Conservation (phyloP, 164 flowering plant genomes). For the Stephania cephalantha region DNA sequence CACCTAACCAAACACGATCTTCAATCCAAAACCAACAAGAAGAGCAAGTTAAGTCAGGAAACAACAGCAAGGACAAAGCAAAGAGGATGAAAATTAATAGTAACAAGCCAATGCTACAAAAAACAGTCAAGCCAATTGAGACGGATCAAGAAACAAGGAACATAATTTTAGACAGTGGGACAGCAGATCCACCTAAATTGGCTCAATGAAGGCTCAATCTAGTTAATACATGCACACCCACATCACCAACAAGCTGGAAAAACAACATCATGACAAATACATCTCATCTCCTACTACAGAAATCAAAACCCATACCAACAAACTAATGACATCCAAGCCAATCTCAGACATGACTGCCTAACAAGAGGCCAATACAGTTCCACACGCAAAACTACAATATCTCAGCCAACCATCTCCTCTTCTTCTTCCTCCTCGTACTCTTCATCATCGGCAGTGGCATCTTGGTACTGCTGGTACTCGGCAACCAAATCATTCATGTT, state of each 20-base stretch:
- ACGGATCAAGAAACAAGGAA: not conserved
- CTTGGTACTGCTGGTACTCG: conserved; percentile 16
- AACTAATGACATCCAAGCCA: conserved; percentile 1
- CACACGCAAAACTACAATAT: not conserved
- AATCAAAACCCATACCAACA: conserved; percentile 1
- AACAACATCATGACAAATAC: not conserved
- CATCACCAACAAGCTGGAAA: not conserved
- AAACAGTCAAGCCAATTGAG: not conserved
- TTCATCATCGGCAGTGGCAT: conserved; percentile 13
- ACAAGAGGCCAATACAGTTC: not conserved
- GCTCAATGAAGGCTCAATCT: not conserved
- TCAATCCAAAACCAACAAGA: not conserved
- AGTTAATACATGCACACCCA: not conserved
- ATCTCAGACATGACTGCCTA: not conserved
- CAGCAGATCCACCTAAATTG: not conserved
- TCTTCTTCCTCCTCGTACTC: conserved; percentile 9
- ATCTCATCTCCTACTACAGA: not conserved
- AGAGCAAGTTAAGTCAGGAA: not conserved
- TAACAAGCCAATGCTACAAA: not conserved
- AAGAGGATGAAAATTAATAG: not conserved
- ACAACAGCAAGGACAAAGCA: not conserved
- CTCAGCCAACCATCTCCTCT: conserved; percentile 8
- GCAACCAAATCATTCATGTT: conserved; percentile 18
- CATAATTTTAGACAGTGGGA: not conserved
- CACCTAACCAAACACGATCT: not conserved